Conservation (phyloP, 352 stramenopile genomes). For the Phytophthora agathidicida region DNA sequence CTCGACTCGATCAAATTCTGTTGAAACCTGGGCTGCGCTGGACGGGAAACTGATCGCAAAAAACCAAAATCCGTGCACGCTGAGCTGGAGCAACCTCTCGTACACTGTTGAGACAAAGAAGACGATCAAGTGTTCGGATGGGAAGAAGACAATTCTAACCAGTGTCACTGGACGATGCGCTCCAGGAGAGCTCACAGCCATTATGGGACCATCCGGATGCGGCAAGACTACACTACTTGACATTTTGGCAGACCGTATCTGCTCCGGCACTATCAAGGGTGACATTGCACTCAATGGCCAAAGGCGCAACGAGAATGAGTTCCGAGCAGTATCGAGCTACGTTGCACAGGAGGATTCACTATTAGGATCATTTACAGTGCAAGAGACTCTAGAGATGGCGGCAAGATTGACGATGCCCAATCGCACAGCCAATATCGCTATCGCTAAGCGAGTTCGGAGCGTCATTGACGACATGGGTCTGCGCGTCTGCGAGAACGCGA, state of each 20-base stretch:
- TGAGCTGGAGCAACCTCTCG: conserved; percentile 25
- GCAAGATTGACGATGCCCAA: conserved; percentile 42
- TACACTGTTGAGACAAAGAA: conserved; percentile 28
- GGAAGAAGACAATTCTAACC: conserved; percentile 58
- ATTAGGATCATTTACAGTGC: conserved; percentile 65
- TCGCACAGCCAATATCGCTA: conserved; percentile 8
- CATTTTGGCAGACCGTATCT: conserved; percentile 56
- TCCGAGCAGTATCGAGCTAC: conserved; percentile 55
- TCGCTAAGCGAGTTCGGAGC: conserved; percentile 51
- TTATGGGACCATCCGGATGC: conserved; percentile 64
- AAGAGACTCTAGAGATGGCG: conserved; percentile 66
- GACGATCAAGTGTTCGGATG: not conserved
- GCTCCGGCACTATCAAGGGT: conserved; percentile 41
- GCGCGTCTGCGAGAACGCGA: conserved; percentile 53
- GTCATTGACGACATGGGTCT: conserved; percentile 74
- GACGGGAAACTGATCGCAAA: not conserved
- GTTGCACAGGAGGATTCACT: conserved; percentile 63
- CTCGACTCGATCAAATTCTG: conserved; percentile 11
- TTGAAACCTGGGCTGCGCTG: not conserved
- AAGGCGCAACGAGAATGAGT: conserved; percentile 33
- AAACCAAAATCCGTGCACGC: conserved; percentile 16
- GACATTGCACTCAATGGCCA: conserved; percentile 53
- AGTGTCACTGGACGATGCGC: conserved; percentile 58
- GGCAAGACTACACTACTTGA: conserved; percentile 78
- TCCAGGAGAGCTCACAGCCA: conserved; percentile 62